phyloP scores from a whole-genome alignment of 75 land plant genomes.

The Picea glauca region DNA sequence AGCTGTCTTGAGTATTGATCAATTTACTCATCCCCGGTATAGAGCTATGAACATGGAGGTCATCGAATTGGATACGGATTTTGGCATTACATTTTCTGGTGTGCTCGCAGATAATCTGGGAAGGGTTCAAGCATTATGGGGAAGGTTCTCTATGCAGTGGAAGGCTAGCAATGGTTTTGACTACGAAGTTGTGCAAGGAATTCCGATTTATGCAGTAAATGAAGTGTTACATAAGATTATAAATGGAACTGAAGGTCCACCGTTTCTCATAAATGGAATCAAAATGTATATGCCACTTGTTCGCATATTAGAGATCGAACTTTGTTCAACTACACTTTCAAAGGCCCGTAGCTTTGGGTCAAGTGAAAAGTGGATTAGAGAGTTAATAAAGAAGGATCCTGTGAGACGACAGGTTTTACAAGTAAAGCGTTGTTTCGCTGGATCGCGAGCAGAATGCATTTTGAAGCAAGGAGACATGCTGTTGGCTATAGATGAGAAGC shows the following conservation, averaged over 20 bases:
- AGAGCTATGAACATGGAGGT: no score
- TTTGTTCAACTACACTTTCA: slow-evolving; percentile 84
- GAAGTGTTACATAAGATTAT: slow-evolving; percentile 73
- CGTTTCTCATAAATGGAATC: slow-evolving; percentile 62
- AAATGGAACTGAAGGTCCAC: slow-evolving; percentile 49
- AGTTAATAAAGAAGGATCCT: slow-evolving; percentile 79
- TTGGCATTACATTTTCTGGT: slow-evolving; percentile 28
- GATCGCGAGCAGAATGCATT: slow-evolving; percentile 66
- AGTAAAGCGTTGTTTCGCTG: slow-evolving; percentile 87
- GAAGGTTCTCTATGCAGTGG: slow-evolving; percentile 91
- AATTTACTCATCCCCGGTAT: no score
- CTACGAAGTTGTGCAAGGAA: slow-evolving; percentile 84
- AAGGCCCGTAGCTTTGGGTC: slow-evolving; percentile 90
- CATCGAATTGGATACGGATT: slow-evolving; percentile 11
- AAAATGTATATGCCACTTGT: slow-evolving; percentile 75
- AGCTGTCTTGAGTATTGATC: no score
- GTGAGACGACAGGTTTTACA: slow-evolving; percentile 74
- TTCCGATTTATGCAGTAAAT: slow-evolving; percentile 70
- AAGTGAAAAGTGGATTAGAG: slow-evolving; percentile 80
- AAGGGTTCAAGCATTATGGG: slow-evolving; percentile 93
- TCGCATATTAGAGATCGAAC: slow-evolving; percentile 77
- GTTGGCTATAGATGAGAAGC: slow-evolving; percentile 70
- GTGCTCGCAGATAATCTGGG: slow-evolving; percentile 32
- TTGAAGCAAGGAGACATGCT: slow-evolving; percentile 90
- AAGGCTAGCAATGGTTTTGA: slow-evolving; percentile 69